Evolutionary conservation across 345 rosid species (phyloP).

Genomic region (Eucalyptus dawsonii): DNA sequence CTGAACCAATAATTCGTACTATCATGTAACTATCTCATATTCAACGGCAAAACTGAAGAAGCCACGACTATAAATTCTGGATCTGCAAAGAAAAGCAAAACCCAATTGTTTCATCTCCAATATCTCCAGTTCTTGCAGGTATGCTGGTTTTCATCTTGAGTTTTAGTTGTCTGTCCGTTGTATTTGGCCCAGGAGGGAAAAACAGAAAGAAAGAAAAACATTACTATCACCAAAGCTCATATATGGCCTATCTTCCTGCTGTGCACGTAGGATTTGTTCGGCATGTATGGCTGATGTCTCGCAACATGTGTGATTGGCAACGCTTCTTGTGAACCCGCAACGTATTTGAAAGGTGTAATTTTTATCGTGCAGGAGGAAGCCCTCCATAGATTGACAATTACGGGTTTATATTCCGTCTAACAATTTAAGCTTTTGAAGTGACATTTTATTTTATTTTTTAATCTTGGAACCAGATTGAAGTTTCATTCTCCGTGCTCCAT

Average conservation of each 20-base stretch:
- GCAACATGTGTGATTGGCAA: not conserved
- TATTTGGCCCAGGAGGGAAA: not conserved
- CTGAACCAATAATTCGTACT: no score
- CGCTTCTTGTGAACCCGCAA: not conserved
- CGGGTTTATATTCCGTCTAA: not conserved
- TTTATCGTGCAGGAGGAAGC: not conserved
- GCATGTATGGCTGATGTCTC: not conserved
- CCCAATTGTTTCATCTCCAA: not conserved
- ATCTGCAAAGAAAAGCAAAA: not conserved
- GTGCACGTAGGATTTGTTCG: not conserved
- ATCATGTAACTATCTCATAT: not conserved
- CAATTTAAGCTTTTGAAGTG: not conserved
- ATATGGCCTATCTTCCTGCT: not conserved
- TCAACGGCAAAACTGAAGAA: not conserved
- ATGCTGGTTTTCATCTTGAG: not conserved
- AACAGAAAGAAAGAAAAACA: no score
- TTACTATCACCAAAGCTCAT: not conserved
- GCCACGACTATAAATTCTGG: not conserved
- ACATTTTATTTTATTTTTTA: not conserved
- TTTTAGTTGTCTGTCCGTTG: not conserved
- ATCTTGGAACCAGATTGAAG: not conserved
- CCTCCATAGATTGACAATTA: not conserved
- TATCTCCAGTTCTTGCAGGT: not conserved
- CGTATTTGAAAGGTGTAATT: not conserved
- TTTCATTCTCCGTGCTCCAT: not conserved